phyloP scores from a whole-genome alignment of 345 rosid genomes.

The Eucalyptus tenuipes region DNA sequence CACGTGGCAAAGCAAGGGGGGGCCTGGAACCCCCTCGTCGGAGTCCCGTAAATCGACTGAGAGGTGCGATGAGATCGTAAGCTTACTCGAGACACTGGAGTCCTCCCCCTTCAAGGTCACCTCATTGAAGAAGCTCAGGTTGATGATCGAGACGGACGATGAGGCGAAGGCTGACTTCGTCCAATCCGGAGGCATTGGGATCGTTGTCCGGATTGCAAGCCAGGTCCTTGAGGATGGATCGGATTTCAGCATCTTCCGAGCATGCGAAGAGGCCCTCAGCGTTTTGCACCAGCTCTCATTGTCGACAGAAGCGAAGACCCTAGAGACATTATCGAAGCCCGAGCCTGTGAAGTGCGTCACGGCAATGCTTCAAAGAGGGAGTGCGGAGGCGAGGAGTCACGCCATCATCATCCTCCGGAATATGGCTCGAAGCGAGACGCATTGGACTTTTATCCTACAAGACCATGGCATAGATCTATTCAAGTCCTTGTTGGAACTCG shows the following conservation, averaged over 20 bases:
- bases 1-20: not conserved
- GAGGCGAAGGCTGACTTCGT: constrained; percentile 2
- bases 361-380: constrained; percentile 15
- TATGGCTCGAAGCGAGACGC: not conserved
- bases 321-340: not conserved
- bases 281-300: constrained; percentile 5
- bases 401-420: constrained; percentile 1
- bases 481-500: constrained; percentile 20
- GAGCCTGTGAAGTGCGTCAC: constrained; percentile 8
- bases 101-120: constrained; percentile 22
- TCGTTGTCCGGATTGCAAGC: not conserved
- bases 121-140: constrained; percentile 8
- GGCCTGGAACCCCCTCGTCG: not conserved
- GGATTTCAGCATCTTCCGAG: constrained; percentile 5
- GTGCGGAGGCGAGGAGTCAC: constrained; percentile 15
- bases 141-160: not conserved
- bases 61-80: not conserved
- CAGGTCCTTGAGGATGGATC: constrained; percentile 1
- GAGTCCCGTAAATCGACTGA: not conserved
- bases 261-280: constrained; percentile 18
- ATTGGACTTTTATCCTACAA: not conserved
- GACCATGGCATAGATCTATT: constrained; percentile 17
- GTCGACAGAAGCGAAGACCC: not conserved
- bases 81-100: constrained; percentile 3
- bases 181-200: constrained; percentile 2